These are phyloP conservation scores for Coemansia sp. DNA, from an alignment of 192 early-diverging fungal genomes.

Conservation along the genomic window DNA sequence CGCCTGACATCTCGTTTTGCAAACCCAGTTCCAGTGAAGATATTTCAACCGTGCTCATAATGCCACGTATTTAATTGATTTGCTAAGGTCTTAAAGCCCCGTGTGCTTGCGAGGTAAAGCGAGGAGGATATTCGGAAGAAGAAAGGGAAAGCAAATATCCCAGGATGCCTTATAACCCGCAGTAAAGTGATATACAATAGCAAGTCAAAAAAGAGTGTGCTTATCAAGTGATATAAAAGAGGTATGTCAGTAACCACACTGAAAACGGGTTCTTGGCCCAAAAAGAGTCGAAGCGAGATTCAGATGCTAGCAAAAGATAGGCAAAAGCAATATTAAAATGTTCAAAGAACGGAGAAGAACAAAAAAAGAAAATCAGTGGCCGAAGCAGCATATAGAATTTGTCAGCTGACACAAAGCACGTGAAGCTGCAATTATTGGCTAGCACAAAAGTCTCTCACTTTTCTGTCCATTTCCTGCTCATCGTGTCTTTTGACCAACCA, in stretches of 20 bases:
- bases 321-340: not conserved
- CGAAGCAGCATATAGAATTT: not conserved
- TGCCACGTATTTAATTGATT: not conserved
- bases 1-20: not conserved
- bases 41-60: slow-evolving; percentile 29
- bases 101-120: too few species aligned
- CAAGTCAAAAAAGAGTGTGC: not conserved
- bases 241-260: not conserved
- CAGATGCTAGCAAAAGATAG: not conserved
- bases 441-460: not conserved
- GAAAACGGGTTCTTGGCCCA: not conserved
- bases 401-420: slow-evolving; percentile 17
- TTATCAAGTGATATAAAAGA: not conserved
- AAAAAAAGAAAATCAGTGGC: slow-evolving; percentile 3
- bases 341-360: not conserved
- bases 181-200: not conserved
- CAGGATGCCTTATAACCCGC: not conserved
- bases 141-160: not conserved
- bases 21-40: not conserved
- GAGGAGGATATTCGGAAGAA: not conserved
- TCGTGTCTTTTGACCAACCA: not conserved
- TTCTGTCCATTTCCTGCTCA: not conserved
- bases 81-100: too few species aligned
- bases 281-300: not conserved
- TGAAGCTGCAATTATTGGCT: slow-evolving; percentile 12